Conservation (phyloP, 345 rosid genomes). For the Balakata baccata region DNA sequence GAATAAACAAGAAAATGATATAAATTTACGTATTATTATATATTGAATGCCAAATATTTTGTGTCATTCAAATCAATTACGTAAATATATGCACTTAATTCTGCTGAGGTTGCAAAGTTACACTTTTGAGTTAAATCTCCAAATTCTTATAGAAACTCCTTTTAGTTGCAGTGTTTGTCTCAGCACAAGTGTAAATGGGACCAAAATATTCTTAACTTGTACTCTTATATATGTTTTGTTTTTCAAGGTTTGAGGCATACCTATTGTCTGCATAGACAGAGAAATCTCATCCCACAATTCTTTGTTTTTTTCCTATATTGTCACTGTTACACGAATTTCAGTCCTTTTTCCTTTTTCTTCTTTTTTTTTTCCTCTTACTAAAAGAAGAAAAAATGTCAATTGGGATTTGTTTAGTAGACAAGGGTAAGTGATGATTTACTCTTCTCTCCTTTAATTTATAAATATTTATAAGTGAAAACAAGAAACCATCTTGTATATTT, state of each 20-base stretch:
- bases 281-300: constrained; percentile 55
- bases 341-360: too few species aligned
- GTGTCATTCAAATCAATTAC: too few species aligned
- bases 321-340: not conserved
- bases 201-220: constrained; percentile 62
- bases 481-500: too few species aligned
- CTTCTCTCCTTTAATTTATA: not conserved
- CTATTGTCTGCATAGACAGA: constrained; percentile 63
- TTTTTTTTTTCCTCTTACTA: too few species aligned
- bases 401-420: not conserved
- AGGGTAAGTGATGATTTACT: not conserved
- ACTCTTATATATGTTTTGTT: constrained; percentile 48
- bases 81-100: too few species aligned
- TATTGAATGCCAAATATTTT: too few species aligned
- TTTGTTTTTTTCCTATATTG: not conserved
- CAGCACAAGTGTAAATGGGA: constrained; percentile 26
- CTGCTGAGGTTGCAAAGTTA: too few species aligned
- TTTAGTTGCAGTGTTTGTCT: constrained; percentile 48
- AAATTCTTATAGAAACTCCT: not conserved
- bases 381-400: too few species aligned
- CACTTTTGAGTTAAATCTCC: not conserved
- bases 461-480: not conserved
- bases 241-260: constrained; percentile 47
- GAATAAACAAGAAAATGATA: too few species aligned
- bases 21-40: too few species aligned